phyloP scores from a whole-genome alignment of 495 filamentous ascomycete species.

The Staphylotrichum tortipilum region DNA sequence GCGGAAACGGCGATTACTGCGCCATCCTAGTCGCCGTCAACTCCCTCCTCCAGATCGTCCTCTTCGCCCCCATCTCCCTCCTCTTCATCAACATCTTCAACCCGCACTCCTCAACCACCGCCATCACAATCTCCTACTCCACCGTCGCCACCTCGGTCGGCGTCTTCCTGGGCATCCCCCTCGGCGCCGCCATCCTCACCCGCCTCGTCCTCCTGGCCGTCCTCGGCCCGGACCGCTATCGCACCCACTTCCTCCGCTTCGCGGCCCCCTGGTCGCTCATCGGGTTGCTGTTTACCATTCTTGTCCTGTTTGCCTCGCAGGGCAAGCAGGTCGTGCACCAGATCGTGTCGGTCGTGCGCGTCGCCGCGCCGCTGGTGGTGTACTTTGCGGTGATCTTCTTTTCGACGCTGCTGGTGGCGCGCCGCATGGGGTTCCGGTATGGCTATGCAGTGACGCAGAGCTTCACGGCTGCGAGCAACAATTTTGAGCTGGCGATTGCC shows the following conservation, averaged over 20 bases:
- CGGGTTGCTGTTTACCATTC: conserved; percentile 76
- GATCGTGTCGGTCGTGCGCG: conserved; percentile 71
- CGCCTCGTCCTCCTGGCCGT: conserved; percentile 53
- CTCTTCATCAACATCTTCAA: conserved; percentile 71
- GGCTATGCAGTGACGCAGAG: conserved; percentile 67
- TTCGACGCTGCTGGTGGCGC: conserved; percentile 49
- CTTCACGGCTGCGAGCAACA: conserved; percentile 92
- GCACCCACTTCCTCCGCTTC: conserved; percentile 59
- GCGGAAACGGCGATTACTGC: conserved; percentile 76
- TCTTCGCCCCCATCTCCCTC: conserved; percentile 73
- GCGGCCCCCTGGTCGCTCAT: conserved; percentile 68
- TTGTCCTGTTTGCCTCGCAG: conserved; percentile 78
- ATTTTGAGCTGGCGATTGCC: conserved; percentile 90
- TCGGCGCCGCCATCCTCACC: conserved; percentile 70
- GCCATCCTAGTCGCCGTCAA: conserved; percentile 86
- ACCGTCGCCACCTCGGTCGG: conserved; percentile 71
- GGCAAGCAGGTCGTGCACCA: conserved; percentile 72
- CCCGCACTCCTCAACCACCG: conserved; percentile 15
- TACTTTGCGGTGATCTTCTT: conserved; percentile 74
- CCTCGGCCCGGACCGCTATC: conserved; percentile 52
- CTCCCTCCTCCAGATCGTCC: conserved; percentile 75
- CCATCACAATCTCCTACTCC: conserved; percentile 49
- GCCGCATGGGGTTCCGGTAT: conserved; percentile 65
- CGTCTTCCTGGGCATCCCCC: conserved; percentile 78
- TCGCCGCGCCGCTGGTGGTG: conserved; percentile 69